phyloP scores from a whole-genome alignment of 257 asterid species.

The Solanum chilense region DNA sequence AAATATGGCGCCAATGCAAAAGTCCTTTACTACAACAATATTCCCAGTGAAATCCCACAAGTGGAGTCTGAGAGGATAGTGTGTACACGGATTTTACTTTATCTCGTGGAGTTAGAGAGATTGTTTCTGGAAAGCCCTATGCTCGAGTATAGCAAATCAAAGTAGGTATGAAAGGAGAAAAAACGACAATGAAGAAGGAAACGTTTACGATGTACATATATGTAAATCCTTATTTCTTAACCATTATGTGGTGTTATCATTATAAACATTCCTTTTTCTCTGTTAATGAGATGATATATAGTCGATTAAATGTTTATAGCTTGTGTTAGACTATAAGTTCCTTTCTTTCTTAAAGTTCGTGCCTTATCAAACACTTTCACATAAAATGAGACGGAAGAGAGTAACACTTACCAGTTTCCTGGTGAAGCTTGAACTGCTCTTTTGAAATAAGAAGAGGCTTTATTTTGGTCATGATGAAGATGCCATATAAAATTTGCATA shows the following conservation, averaged over 20 bases:
- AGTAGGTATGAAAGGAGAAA: neutral
- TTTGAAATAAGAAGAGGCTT: conserved; percentile 43
- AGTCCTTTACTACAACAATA: neutral
- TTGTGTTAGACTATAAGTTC: neutral
- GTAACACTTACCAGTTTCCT: conserved; percentile 33
- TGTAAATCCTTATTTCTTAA: neutral
- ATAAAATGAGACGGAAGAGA: neutral
- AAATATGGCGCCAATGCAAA: neutral
- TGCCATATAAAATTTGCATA: conserved; percentile 68
- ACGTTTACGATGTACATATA: neutral
- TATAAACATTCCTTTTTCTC: neutral
- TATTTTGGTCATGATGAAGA: conserved; percentile 43
- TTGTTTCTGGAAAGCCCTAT: too few species aligned
- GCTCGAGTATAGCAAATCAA: neutral
- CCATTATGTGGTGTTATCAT: neutral
- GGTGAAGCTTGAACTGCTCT: conserved; percentile 60
- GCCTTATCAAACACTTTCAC: neutral
- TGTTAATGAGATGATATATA: neutral
- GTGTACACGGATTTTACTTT: too few species aligned
- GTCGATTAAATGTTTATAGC: neutral
- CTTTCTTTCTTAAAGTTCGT: neutral
- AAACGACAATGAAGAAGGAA: neutral
- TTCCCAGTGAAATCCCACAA: neutral
- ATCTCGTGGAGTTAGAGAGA: neutral
- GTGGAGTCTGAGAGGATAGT: neutral